Percentiles rank a stretch among this genome's conserved stretches.
Conservation (phyloP, 257 asterid genomes). For the Plantago ovata region DNA sequence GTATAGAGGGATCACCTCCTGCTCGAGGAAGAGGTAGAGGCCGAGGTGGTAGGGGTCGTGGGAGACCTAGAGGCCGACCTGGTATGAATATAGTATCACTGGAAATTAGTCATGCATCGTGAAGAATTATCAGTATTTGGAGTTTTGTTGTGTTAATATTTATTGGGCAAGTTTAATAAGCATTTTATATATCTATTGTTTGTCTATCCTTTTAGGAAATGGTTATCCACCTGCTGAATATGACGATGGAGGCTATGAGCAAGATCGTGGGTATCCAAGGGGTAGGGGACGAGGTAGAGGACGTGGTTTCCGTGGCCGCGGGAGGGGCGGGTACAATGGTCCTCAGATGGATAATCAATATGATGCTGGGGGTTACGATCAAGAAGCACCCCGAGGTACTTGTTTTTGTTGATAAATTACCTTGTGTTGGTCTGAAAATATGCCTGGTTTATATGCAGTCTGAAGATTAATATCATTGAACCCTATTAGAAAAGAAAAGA, state of each 20-base stretch:
- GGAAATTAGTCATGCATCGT: neutral
- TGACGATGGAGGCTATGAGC: constrained; percentile 81
- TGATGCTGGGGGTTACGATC: constrained; percentile 62
- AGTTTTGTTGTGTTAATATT: neutral
- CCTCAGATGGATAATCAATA: constrained; percentile 46
- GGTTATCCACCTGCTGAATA: constrained; percentile 51
- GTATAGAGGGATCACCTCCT: constrained; percentile 69
- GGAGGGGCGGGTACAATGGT: constrained; percentile 76
- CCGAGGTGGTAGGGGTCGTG: constrained; percentile 85
- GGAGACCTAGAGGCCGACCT: constrained; percentile 62
- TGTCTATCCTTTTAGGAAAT: constrained; percentile 44
- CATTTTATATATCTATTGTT: neutral
- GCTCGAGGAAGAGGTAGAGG: constrained; percentile 89
- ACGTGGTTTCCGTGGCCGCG: constrained; percentile 67
- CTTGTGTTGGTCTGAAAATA: constrained; percentile 3
- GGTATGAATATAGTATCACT: constrained; percentile 29
- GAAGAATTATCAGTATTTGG: neutral
- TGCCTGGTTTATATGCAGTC: no score
- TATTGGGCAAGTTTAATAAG: neutral
- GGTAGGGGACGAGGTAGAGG: constrained; percentile 88
- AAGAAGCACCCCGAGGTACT: constrained; percentile 62
- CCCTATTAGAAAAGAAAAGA: no score
- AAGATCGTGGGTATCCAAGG: constrained; percentile 52
- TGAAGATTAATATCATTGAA: no score
- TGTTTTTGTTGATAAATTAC: neutral